Base-by-base conservation (phyloP, 257 asterid species). In the Gynochthodes officinalis region DNA sequence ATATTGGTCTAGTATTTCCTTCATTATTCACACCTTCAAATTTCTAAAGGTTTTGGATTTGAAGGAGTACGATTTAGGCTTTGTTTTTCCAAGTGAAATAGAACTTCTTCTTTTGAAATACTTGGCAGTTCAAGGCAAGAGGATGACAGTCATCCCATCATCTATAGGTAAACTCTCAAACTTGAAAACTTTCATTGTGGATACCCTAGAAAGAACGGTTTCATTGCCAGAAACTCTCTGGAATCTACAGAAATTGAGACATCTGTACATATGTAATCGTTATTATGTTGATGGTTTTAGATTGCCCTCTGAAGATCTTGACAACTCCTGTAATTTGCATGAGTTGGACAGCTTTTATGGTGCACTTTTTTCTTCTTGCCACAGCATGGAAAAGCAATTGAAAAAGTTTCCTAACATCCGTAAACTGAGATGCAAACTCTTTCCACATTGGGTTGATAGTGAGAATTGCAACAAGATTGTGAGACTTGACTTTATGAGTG, bases 21-120 rank as follows among this genome's bases (percentile, higher is more conserved):
- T 32, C 43, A 32, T 39, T 9, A 23, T 54, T 4, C 13, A 23
- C 13, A n/a, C 19, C 15, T 62, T 72, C 21, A 62, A 62, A 30
- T 64, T 33, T 32, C 63, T 73, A 0, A 49, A 12, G 12, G 76
- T 72, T 37, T 48, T 72, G 27, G 62, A 72, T 52, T 21, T 72
- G 13, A 50, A 32, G 28, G 32, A 61, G 7, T 21, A 60, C 7
- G 0, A 16, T 12, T 15, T 72, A 10, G 46, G 0, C 0, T 1
- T 0, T 4, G 8, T 1, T 0, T 48, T 59, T 30, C 68, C 54
- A 2, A 27, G 52, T 32, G 60, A 60, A 19, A 44, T 72, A 30
- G 16, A 40, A 43, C 44, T 33, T 7, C 70, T 72, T 28, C 50
- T 72, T 60, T 23, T 72, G 59, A 35, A 33, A 21, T 62, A 59